Conservation (phyloP, 2,329 filamentous ascomycete species). For the Pseudocercospora fijiensis region DNA sequence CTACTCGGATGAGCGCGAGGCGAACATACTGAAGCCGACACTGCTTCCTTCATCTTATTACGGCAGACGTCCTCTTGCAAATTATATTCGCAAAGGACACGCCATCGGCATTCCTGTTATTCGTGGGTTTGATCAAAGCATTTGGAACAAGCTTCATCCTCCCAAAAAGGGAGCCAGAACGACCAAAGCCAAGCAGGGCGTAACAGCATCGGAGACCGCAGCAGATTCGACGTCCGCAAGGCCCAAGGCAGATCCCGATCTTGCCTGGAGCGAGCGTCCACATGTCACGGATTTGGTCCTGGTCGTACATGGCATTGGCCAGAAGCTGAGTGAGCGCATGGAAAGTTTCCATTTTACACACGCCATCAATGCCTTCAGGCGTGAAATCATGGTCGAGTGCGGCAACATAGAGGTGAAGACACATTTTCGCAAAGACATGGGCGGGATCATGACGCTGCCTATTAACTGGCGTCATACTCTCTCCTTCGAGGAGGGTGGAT, state of each 20-base stretch:
- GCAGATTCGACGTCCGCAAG: conserved; percentile 34
- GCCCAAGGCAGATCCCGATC: conserved; percentile 54
- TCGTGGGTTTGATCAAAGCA: conserved; percentile 76
- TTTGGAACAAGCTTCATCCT: conserved; percentile 73
- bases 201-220: conserved; percentile 47
- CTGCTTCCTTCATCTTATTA: conserved; percentile 83
- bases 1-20: conserved; percentile 73
- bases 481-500: conserved; percentile 77
- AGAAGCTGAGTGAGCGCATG: conserved; percentile 90
- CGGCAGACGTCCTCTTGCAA: conserved; percentile 73
- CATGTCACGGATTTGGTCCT: conserved; percentile 84
- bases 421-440: conserved; percentile 72
- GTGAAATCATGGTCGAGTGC: conserved; percentile 82
- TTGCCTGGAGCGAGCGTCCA: conserved; percentile 63
- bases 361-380: conserved; percentile 84
- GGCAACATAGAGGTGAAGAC: conserved; percentile 70
- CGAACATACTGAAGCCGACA: conserved; percentile 83
- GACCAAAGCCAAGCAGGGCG: conserved; percentile 46
- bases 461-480: conserved; percentile 91
- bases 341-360: conserved; percentile 98
- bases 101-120: conserved; percentile 84
- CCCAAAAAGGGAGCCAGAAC: conserved; percentile 44
- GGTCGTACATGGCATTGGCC: conserved; percentile 92
- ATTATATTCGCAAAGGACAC: conserved; percentile 75
- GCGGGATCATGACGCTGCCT: conserved; percentile 89